Percentiles rank a stretch among this genome's conserved stretches.
phyloP scores from a whole-genome alignment of 2,329 filamentous ascomycete species.

The Ceratocystis cubensis region DNA sequence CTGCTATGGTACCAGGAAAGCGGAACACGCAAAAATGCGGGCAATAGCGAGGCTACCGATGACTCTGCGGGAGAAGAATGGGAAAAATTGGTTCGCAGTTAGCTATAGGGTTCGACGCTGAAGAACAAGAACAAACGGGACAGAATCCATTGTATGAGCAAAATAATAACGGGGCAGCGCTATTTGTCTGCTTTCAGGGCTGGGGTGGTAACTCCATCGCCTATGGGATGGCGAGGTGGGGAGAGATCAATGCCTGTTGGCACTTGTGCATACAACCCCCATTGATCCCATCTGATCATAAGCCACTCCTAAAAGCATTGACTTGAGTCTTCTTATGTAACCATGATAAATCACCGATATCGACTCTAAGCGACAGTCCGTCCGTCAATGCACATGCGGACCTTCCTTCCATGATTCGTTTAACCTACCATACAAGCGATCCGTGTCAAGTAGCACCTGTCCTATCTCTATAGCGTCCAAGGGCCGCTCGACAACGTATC shows the following conservation, averaged over 20 bases:
- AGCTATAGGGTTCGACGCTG: background rate
- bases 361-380: too few species aligned
- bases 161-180: too few species aligned
- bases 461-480: slow-evolving; percentile 42
- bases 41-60: slow-evolving; percentile 58
- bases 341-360: background rate
- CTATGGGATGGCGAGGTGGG: background rate
- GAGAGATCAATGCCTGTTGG: background rate
- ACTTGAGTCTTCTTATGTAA: background rate
- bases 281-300: background rate
- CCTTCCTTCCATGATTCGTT: background rate
- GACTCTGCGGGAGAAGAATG: slow-evolving; percentile 35
- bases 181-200: too few species aligned
- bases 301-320: background rate
- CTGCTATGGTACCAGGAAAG: slow-evolving; percentile 66
- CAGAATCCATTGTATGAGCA: too few species aligned
- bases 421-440: slow-evolving; percentile 56
- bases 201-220: too few species aligned
- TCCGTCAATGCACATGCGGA: background rate
- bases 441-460: slow-evolving; percentile 63
- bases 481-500: slow-evolving; percentile 64
- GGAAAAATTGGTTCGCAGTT: background rate
- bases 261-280: background rate
- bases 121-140: background rate
- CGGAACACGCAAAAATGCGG: slow-evolving; percentile 72